phyloP scores from a whole-genome alignment of 345 rosid genomes.

The Fremontodendron californicum region DNA sequence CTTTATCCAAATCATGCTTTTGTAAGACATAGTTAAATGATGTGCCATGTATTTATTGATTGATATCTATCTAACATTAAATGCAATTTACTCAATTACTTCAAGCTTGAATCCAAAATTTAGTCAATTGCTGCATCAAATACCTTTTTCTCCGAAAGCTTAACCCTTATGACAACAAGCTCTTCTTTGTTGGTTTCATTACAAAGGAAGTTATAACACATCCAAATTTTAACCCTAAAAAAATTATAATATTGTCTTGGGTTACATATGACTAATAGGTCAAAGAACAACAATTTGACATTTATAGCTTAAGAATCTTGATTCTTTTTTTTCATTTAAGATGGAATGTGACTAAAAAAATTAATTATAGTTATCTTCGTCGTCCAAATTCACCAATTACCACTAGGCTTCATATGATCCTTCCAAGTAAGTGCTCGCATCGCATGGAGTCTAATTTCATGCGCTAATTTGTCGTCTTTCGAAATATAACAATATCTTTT shows the following conservation, averaged over 20 bases:
- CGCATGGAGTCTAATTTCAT: constrained; percentile 16
- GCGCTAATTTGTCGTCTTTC: constrained; percentile 20
- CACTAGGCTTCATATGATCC: constrained; percentile 12
- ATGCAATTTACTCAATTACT: not conserved
- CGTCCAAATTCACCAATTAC: not conserved
- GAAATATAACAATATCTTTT: constrained; percentile 13
- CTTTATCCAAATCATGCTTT: not conserved
- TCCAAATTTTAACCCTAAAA: not conserved
- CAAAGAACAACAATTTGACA: not conserved
- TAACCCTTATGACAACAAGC: not conserved
- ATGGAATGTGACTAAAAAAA: not conserved
- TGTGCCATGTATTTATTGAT: not conserved
- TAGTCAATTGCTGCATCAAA: not conserved
- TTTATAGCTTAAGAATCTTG: not conserved
- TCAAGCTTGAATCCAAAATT: not conserved
- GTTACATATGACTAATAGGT: no score
- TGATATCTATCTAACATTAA: not conserved
- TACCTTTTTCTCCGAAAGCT: not conserved
- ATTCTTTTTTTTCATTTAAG: not conserved
- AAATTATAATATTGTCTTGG: not conserved
- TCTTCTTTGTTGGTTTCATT: not conserved
- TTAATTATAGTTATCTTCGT: constrained; percentile 3
- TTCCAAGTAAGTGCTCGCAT: constrained; percentile 24
- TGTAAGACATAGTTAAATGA: not conserved
- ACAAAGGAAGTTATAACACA: not conserved